A percentile compares a stretch with the other conserved stretches of the same genome.
Conservation (phyloP, 2,329 filamentous ascomycete genomes). For the Xylariaceae sp. region DNA sequence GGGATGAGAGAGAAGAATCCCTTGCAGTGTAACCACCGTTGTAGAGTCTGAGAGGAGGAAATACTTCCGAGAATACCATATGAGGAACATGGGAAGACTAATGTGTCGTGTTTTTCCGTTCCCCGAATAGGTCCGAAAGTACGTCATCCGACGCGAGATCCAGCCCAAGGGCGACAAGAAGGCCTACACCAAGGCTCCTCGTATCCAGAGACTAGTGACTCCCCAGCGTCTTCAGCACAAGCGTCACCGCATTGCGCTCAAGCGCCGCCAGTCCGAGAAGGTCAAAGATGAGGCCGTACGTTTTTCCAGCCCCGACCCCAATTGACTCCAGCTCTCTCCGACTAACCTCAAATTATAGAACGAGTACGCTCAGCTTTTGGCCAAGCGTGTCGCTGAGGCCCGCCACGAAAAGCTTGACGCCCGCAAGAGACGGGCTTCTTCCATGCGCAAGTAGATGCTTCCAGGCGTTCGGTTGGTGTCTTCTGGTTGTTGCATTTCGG, state of each 20-base stretch:
- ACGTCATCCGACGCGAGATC: constrained; percentile 98
- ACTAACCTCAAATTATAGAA: constrained; percentile 56
- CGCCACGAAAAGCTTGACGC: constrained; percentile 89
- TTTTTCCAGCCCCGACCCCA: constrained; percentile 24
- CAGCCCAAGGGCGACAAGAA: constrained; percentile 95
- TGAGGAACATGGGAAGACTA: constrained; percentile 30
- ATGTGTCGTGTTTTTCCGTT: constrained; percentile 29
- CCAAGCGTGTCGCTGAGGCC: constrained; percentile 95
- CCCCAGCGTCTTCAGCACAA: constrained; percentile 99
- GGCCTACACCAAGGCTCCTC: constrained; percentile 99
- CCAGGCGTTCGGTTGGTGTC: constrained; percentile 33
- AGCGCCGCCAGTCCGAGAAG: constrained; percentile 95
- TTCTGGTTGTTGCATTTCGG: constrained; percentile 34
- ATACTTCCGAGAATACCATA: constrained; percentile 13
- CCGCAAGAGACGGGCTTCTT: constrained; percentile 95
- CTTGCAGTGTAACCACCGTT: constrained; percentile 42
- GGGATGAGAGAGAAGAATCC: constrained; percentile 37
- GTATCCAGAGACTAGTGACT: constrained; percentile 99
- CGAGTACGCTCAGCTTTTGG: constrained; percentile 93
- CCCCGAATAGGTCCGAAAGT: constrained; percentile 81
- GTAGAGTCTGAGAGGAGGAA: constrained; percentile 32
- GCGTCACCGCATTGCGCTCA: constrained; percentile 95
- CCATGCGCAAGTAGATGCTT: constrained; percentile 76
- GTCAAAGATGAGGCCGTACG: constrained; percentile 98
- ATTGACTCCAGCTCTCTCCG: not conserved